Base-by-base conservation (phyloP, 2,329 filamentous ascomycete species). In the Trichoderma simmonsii region DNA sequence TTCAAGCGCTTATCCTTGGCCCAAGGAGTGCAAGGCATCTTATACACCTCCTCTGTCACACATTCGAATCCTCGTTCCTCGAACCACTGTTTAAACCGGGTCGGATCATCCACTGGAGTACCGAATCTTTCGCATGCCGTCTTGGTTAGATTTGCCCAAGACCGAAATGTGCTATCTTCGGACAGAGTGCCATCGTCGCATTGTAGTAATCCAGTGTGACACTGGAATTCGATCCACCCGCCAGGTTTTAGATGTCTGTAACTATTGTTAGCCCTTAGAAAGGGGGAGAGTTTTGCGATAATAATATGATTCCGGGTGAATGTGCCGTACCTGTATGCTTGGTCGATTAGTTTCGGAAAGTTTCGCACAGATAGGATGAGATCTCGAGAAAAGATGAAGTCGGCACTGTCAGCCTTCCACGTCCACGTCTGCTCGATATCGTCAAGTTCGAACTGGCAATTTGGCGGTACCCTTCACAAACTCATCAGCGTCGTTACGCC, bases 21-120 rank as follows among this genome's bases (percentile, higher is more conserved):
- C 86, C 86, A 88, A 7, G 82, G 79, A 73, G 83, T 84, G 71
- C 81, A 79, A 1, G 86, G 86, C 76, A 86, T 81, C 77, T 84
- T 85, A 75, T 80, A 84, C 24, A 85, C 77, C 9, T 81, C 77
- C 75, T 87, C 83, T 1, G 77, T 76, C 0, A 89, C 83, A 73
- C 86, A 81, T 64, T 81, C 79, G 75, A 89, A 89, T 5, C 87
- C 88, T 1, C 83, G 83, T n/a, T 84, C 82, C 18, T 79, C 77
- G 71, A 89, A 80, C 72, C 82, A 81, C n/a, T 66, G 48, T 61
- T 75, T 76, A 72, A 76, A 79, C 9, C 74, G 72, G n/a, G 73
- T 72, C 1, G 77, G 77, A 26, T 77, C 77, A 65, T 75, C 74
- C 11, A 80, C 72, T 6, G 78, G 76, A 24, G 80, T 78, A 3